Evolutionary conservation across 2,329 filamentous ascomycete genomes (phyloP).

Genomic region (Sporothrix curviconia): DNA sequence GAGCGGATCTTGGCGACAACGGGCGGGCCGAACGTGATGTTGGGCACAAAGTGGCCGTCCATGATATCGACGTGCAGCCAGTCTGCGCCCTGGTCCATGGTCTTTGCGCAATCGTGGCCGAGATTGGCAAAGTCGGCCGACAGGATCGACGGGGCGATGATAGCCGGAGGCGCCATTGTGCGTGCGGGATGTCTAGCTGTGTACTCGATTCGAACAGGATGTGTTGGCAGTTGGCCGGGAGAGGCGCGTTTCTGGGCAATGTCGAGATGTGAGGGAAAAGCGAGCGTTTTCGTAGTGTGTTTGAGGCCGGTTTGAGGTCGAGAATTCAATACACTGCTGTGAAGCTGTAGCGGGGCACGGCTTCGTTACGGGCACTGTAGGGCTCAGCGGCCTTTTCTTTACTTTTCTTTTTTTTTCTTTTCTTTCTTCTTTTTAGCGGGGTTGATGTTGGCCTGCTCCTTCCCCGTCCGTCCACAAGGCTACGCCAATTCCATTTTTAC

Average conservation of each 20-base stretch:
- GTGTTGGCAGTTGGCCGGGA: neutral
- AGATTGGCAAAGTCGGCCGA: slow-evolving; percentile 91
- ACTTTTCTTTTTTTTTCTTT: too few species aligned
- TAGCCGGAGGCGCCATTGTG: slow-evolving; percentile 77
- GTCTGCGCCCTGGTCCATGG: slow-evolving; percentile 80
- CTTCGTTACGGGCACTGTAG: too few species aligned
- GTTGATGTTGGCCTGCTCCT: neutral
- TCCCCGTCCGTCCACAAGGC: neutral
- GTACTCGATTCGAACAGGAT: too few species aligned
- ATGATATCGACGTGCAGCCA: slow-evolving; percentile 95
- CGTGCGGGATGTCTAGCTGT: too few species aligned
- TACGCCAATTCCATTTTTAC: neutral
- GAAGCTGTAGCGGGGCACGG: neutral
- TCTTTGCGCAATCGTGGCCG: slow-evolving; percentile 76
- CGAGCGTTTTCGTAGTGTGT: neutral
- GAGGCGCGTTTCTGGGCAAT: neutral
- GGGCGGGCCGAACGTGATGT: slow-evolving; percentile 93
- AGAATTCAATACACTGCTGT: too few species aligned
- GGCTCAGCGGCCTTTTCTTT: too few species aligned
- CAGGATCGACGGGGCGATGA: slow-evolving; percentile 97
- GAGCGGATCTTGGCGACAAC: slow-evolving; percentile 90
- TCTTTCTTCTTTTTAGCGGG: neutral
- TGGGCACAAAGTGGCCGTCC: slow-evolving; percentile 97
- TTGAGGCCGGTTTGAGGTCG: neutral
- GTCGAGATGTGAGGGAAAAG: too few species aligned